These are phyloP conservation scores for Lippia alba DNA, from an alignment of 305 asterid genomes.

Conservation along the genomic window DNA sequence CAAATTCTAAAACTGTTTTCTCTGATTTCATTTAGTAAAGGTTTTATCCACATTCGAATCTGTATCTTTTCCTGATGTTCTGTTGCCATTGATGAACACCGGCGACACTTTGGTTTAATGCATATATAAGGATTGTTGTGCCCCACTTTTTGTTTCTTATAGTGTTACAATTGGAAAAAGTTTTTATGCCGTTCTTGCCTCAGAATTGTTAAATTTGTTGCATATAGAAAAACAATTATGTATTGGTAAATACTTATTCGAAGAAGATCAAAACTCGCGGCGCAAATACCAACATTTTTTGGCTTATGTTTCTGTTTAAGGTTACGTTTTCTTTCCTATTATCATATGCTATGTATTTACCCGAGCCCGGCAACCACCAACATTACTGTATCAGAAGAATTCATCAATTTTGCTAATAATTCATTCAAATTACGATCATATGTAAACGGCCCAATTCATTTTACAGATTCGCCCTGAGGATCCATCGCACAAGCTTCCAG, in stretches of 20 bases:
- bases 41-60: background rate
- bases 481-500: conserved; percentile 70
- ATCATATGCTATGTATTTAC: conserved; percentile 10
- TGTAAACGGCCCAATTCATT: conserved; percentile 16
- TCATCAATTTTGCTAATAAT: background rate
- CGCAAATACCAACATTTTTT: background rate
- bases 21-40: background rate
- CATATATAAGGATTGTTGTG: background rate
- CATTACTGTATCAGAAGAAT: background rate
- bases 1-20: background rate
- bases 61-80: conserved; percentile 17
- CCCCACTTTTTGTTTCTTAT: background rate
- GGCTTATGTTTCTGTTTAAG: background rate
- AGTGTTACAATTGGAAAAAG: background rate
- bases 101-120: conserved; percentile 7
- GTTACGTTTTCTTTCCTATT: background rate
- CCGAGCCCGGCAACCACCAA: too few species aligned
- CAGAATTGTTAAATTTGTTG: background rate
- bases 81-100: background rate
- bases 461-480: conserved; percentile 49
- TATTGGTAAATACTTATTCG: background rate
- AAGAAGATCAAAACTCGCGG: conserved; percentile 9
- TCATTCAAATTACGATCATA: background rate
- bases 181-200: conserved; percentile 1
- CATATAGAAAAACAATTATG: background rate